phyloP scores from a whole-genome alignment of 1,139 yeast genomes.

The Debaryomycetaceae sp. region DNA sequence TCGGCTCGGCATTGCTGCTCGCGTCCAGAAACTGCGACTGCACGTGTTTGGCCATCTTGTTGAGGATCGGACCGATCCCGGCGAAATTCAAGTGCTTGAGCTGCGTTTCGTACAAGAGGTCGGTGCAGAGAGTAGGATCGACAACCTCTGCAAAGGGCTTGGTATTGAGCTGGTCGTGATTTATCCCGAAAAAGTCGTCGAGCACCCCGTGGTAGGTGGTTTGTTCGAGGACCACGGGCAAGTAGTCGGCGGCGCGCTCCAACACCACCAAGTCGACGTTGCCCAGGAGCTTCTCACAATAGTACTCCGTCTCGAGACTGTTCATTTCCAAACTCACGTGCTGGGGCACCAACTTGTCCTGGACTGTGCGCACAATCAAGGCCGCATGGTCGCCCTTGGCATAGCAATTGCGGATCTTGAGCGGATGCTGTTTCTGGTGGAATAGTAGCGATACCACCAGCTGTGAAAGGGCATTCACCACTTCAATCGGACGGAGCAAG shows the following conservation, averaged over 20 bases:
- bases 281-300: slow-evolving; percentile 22
- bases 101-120: slow-evolving; percentile 15
- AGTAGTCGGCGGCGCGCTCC: slow-evolving; percentile 66
- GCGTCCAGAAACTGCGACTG: slow-evolving; percentile 62
- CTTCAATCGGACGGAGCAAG: slow-evolving; percentile 25
- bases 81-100: slow-evolving; percentile 69
- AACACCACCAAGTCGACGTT: slow-evolving; percentile 59
- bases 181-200: slow-evolving; percentile 54
- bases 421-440: slow-evolving; percentile 7
- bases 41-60: slow-evolving; percentile 57
- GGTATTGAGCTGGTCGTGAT: slow-evolving; percentile 1
- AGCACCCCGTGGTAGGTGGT: slow-evolving; percentile 74
- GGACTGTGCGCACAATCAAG: slow-evolving; percentile 17
- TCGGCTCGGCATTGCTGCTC: slow-evolving; percentile 21
- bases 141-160: neutral
- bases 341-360: slow-evolving; percentile 16
- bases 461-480: slow-evolving; percentile 17
- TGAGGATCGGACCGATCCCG: slow-evolving; percentile 63
- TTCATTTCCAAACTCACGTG: slow-evolving; percentile 19
- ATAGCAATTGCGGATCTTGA: slow-evolving; percentile 27
- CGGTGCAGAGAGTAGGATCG: slow-evolving; percentile 1
- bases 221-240: slow-evolving; percentile 66
- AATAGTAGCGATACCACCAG: slow-evolving; percentile 15
- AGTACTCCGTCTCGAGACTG: slow-evolving; percentile 27
- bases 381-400: slow-evolving; percentile 31